phyloP scores from a whole-genome alignment of 148 eudicot genomes.

The Heliamphora exappendiculata region DNA sequence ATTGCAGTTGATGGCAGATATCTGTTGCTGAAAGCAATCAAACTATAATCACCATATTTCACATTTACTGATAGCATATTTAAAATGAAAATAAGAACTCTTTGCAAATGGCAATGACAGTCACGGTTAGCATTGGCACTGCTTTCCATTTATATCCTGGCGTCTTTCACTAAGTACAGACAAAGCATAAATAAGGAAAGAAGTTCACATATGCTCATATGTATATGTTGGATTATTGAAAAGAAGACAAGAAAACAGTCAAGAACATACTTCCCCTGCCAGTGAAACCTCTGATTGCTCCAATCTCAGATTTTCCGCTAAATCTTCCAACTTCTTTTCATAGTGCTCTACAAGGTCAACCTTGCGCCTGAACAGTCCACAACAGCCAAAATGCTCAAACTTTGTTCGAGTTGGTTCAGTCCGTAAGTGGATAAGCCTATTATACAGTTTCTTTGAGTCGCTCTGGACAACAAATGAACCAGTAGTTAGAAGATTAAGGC shows the following conservation, averaged over 20 bases:
- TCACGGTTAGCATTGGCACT: background rate
- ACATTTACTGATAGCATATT: background rate
- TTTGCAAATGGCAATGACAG: background rate
- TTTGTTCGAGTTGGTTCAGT: constrained; percentile 27
- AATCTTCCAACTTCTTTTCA: constrained; percentile 66
- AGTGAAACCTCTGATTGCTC: constrained; percentile 41
- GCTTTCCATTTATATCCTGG: background rate
- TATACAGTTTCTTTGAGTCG: constrained; percentile 46
- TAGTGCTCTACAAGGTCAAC: constrained; percentile 48
- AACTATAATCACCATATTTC: background rate
- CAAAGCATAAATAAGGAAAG: background rate
- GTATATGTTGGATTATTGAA: background rate
- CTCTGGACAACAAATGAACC: constrained; percentile 24
- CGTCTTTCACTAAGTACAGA: background rate
- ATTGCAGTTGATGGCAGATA: background rate
- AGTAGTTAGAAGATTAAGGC: background rate
- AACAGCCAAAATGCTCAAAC: constrained; percentile 26
- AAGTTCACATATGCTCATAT: background rate
- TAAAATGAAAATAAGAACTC: background rate
- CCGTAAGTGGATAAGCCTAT: constrained; percentile 39
- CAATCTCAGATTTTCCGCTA: constrained; percentile 56
- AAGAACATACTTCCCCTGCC: constrained; percentile 34
- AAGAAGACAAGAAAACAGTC: constrained; percentile 1
- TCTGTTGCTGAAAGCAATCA: background rate
- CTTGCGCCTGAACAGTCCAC: constrained; percentile 45